Conservation (phyloP, 208 protist species). For the Kentomonas sorsogonicus region DNA sequence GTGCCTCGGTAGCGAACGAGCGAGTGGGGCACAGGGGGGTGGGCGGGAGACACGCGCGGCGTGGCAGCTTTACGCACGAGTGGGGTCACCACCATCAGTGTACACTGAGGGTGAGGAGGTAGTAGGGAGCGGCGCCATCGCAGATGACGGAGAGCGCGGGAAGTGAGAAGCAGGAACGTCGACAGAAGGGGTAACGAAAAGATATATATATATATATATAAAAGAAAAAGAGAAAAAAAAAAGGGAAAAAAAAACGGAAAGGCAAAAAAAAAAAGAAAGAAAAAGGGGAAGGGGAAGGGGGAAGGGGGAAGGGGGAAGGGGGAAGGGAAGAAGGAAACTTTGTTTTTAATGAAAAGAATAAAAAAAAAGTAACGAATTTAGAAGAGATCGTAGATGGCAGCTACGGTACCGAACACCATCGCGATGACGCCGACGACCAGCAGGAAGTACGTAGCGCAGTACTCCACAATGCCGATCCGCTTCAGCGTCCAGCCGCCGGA, state of each 20-base stretch:
- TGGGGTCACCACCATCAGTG: too few relatives aligned
- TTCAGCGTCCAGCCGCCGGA: conserved; percentile 34
- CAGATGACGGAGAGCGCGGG: too few relatives aligned
- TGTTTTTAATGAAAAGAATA: background rate
- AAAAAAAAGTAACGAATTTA: conserved; percentile 9
- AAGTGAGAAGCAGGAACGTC: too few relatives aligned
- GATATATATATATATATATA: conserved; percentile 7
- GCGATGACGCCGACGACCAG: conserved; percentile 53
- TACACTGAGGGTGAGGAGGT: too few relatives aligned
- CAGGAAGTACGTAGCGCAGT: conserved; percentile 44
- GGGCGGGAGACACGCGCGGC: too few relatives aligned
- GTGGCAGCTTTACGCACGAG: too few relatives aligned
- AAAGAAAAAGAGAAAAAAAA: background rate
- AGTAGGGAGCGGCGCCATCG: too few relatives aligned
- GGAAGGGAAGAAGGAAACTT: background rate
- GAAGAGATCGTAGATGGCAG: conserved; percentile 34
- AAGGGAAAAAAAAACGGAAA: conserved; percentile 8
- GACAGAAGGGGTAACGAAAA: too few relatives aligned
- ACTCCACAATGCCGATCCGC: conserved; percentile 33
- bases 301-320: background rate
- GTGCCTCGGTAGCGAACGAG: too few relatives aligned
- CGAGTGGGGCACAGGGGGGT: too few relatives aligned
- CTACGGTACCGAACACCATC: conserved; percentile 48
- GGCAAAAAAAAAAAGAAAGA: conserved; percentile 11
- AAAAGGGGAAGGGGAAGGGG: background rate